Conservation (phyloP, 2,329 filamentous ascomycete genomes). For the Aureobasidium vineae region DNA sequence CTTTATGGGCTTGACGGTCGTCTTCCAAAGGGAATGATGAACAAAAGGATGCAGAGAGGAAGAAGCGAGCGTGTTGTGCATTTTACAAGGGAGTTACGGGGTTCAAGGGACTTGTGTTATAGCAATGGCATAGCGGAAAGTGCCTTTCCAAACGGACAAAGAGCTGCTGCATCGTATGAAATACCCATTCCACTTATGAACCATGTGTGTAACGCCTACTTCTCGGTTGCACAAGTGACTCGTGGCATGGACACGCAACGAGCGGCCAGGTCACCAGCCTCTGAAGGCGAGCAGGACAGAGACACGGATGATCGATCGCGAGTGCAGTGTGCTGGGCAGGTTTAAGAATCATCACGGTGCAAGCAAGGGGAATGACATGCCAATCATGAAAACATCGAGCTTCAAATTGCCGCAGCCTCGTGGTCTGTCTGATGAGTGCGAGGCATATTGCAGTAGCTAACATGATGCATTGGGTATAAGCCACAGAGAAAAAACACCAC, state of each 20-base stretch:
- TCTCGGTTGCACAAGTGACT: background rate
- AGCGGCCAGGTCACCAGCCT: background rate
- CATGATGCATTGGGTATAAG: background rate
- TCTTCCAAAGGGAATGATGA: constrained; percentile 89
- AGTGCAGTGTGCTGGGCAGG: too few species aligned
- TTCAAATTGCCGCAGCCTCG: constrained; percentile 2
- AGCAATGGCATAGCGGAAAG: background rate
- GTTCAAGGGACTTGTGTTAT: background rate
- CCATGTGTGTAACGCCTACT: background rate
- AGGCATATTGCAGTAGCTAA: constrained; percentile 14
- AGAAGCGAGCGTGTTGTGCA: background rate
- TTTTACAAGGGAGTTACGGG: background rate
- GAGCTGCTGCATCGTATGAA: background rate
- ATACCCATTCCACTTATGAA: background rate
- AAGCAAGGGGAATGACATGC: background rate
- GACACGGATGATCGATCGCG: too few species aligned
- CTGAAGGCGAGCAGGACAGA: background rate
- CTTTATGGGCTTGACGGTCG: constrained; percentile 90
- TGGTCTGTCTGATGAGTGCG: background rate
- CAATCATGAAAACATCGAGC: background rate
- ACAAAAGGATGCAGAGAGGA: too few species aligned
- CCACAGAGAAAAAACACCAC: background rate
- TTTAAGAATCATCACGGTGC: too few species aligned
- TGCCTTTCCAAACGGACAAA: background rate
- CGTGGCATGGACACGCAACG: background rate